These are phyloP conservation scores for Thraustochytrium striatum DNA, from an alignment of 352 stramenopile species.

Conservation along the genomic window DNA sequence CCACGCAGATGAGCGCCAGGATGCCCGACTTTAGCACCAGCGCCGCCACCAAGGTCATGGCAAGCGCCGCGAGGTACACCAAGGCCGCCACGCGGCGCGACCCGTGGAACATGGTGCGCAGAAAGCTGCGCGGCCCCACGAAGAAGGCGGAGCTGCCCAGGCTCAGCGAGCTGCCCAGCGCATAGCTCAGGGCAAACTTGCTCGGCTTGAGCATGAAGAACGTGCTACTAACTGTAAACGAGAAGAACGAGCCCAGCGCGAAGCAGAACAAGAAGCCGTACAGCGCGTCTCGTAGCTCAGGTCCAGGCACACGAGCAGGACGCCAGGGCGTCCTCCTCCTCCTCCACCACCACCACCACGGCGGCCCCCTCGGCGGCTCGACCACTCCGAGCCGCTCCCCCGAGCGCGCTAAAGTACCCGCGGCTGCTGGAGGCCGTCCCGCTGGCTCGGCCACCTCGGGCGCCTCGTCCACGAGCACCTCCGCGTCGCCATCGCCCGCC, in stretches of 20 bases:
- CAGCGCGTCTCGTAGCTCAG: constrained; percentile 41
- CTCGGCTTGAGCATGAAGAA: constrained; percentile 40
- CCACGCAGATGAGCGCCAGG: not conserved
- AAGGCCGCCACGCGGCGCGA: constrained; percentile 15
- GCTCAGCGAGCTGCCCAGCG: not conserved
- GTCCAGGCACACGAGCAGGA: not conserved
- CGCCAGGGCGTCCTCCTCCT: not conserved
- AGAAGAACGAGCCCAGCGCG: constrained; percentile 9
- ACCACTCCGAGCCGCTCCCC: not conserved
- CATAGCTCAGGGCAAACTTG: constrained; percentile 35
- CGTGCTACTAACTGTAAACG: not conserved
- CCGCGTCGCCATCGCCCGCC: not conserved
- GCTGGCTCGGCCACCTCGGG: constrained; percentile 14
- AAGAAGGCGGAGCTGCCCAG: constrained; percentile 26
- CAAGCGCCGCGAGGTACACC: constrained; percentile 17
- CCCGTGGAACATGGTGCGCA: constrained; percentile 26
- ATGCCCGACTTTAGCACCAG: constrained; percentile 10
- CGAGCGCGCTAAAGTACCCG: not conserved
- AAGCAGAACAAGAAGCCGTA: constrained; percentile 44
- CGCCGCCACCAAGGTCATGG: constrained; percentile 13
- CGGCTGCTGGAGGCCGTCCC: constrained; percentile 4
- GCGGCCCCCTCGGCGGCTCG: not conserved
- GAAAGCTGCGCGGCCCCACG: constrained; percentile 7
- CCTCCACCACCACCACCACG: not conserved
- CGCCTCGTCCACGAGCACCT: constrained; percentile 15